phyloP scores from a whole-genome alignment of 495 filamentous ascomycete species.

The Aspergillus baeticus region DNA sequence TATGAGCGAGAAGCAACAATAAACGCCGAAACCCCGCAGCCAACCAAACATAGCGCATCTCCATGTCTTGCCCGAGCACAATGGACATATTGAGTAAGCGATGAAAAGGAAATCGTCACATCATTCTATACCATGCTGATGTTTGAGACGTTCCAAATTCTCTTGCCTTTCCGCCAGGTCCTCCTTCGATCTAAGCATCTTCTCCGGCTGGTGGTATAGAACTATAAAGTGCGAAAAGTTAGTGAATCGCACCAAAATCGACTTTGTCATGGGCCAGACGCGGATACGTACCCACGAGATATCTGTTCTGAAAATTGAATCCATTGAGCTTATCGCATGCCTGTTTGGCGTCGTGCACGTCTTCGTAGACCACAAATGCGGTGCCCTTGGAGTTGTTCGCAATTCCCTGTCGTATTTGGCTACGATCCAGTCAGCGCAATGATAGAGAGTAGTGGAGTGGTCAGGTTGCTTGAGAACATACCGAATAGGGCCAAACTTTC shows the following conservation, averaged over 20 bases:
- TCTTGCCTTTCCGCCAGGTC: constrained; percentile 92
- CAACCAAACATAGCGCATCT: constrained; percentile 42
- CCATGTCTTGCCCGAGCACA: constrained; percentile 30
- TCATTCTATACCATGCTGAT: constrained; percentile 98
- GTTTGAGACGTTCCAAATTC: constrained; percentile 96
- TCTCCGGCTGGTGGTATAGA: constrained; percentile 97
- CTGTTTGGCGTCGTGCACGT: constrained; percentile 97
- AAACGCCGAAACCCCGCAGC: constrained; percentile 48
- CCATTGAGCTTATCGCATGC: constrained; percentile 99
- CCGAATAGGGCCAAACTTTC: constrained; percentile 93
- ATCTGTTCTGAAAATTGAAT: constrained; percentile 99
- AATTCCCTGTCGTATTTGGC: constrained; percentile 98
- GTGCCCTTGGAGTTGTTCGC: constrained; percentile 97
- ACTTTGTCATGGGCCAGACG: neutral
- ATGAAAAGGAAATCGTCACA: constrained; percentile 33
- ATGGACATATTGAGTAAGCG: constrained; percentile 35
- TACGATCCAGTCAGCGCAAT: constrained; percentile 43
- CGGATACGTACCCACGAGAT: constrained; percentile 83
- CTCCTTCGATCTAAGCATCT: constrained; percentile 90
- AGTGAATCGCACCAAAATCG: constrained; percentile 4
- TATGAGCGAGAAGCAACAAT: constrained; percentile 25
- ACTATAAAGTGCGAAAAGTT: constrained; percentile 51
- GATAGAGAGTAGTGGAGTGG: neutral
- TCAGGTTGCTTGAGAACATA: constrained; percentile 44
- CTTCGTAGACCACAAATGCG: constrained; percentile 98